A percentile compares a stretch with the other conserved stretches of the same genome.
Evolutionary conservation across 1,284 basidiomycete species (phyloP).

Genomic region (Meira nashicola): DNA sequence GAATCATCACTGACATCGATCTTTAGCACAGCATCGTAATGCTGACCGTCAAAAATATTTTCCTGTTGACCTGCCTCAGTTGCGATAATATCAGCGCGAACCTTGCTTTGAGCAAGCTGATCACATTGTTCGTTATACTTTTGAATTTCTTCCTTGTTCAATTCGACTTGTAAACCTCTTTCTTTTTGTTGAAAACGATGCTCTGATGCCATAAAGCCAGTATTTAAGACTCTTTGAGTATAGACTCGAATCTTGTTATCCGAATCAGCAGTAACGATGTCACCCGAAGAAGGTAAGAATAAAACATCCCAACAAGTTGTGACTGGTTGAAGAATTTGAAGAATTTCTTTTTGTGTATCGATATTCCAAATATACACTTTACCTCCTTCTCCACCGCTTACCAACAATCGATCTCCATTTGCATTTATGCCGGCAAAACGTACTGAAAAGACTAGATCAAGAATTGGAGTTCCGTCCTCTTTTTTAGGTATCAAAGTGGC

Average conservation of each 20-base stretch:
- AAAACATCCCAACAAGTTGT: slow-evolving; percentile 28
- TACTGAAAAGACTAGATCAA: not conserved
- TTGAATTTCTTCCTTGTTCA: not conserved
- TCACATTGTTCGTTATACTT: too few relatives aligned
- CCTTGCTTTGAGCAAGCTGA: too few relatives aligned
- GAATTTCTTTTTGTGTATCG: slow-evolving; percentile 6
- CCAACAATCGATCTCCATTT: not conserved
- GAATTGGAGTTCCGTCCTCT: slow-evolving; percentile 1
- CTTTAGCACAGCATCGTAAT: slow-evolving; percentile 28
- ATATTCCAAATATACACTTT: slow-evolving; percentile 25
- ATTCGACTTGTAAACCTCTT: not conserved
- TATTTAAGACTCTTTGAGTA: not conserved
- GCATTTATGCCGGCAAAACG: not conserved
- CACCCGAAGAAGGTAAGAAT: slow-evolving; percentile 18
- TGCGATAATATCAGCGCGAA: too few relatives aligned
- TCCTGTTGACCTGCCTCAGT: not conserved
- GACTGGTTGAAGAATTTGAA: slow-evolving; percentile 22
- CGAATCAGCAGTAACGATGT: slow-evolving; percentile 26
- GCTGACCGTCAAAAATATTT: not conserved
- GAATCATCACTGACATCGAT: slow-evolving; percentile 31
- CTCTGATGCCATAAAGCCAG: not conserved
- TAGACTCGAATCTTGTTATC: slow-evolving; percentile 29
- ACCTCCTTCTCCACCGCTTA: slow-evolving; percentile 29
- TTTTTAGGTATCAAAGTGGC: slow-evolving; percentile 4
- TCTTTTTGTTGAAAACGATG: not conserved